These are phyloP conservation scores for Fusarium sp. DNA, from an alignment of 2,329 filamentous ascomycete species.

Conservation along the genomic window DNA sequence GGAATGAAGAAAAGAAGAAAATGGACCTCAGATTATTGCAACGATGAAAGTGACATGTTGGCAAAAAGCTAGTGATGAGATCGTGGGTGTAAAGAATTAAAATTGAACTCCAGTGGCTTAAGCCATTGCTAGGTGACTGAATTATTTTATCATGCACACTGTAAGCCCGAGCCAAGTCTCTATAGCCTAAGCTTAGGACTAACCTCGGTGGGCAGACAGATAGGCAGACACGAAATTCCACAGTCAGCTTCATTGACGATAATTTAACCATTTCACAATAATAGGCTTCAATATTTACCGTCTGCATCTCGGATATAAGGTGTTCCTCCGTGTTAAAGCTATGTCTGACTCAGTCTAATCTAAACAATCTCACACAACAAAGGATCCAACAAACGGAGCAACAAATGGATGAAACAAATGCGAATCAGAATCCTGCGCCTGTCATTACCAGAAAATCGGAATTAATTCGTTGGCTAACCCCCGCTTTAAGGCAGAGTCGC, in stretches of 20 bases:
- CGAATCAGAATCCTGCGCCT: neutral
- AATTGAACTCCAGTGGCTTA: too few relatives aligned
- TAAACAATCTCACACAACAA: too few relatives aligned
- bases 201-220: neutral
- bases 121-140: too few relatives aligned
- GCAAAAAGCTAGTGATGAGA: too few relatives aligned
- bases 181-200: neutral
- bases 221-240: too few relatives aligned
- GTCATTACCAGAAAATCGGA: neutral
- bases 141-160: too few relatives aligned
- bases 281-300: too few relatives aligned
- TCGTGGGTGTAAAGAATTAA: too few relatives aligned
- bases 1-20: neutral
- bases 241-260: too few relatives aligned
- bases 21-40: neutral
- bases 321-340: neutral
- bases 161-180: too few relatives aligned
- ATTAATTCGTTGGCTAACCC: neutral
- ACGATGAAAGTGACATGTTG: neutral
- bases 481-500: conserved; percentile 5
- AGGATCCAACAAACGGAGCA: neutral
- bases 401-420: neutral
- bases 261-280: neutral
- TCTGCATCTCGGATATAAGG: neutral
- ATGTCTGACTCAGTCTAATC: neutral